These are phyloP conservation scores for Taxawa tesnikishii DNA, from an alignment of 2,329 filamentous ascomycete genomes.

Conservation along the genomic window DNA sequence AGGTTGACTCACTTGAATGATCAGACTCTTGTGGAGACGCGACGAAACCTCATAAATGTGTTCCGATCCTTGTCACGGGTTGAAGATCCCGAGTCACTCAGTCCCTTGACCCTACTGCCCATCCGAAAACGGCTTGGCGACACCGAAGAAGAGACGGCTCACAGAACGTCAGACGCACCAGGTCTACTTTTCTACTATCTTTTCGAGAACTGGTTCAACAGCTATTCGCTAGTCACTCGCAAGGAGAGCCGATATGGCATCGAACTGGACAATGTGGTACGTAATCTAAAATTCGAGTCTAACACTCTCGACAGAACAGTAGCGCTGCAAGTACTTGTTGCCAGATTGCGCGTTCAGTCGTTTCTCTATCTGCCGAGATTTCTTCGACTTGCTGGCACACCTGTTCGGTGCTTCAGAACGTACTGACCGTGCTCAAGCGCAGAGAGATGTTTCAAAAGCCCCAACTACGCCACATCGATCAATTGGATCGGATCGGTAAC, in stretches of 20 bases:
- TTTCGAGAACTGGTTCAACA: conserved; percentile 54
- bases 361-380: not conserved
- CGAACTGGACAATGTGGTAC: conserved; percentile 38
- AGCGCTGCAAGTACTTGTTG: too few species aligned
- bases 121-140: conserved; percentile 31
- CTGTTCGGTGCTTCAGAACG: conserved; percentile 4
- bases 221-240: conserved; percentile 42
- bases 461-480: conserved; percentile 32
- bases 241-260: conserved; percentile 32
- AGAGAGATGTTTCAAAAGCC: conserved; percentile 42
- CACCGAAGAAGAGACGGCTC: conserved; percentile 32
- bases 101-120: conserved; percentile 29
- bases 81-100: conserved; percentile 25
- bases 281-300: conserved; percentile 4
- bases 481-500: conserved; percentile 47
- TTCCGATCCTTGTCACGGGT: conserved; percentile 48
- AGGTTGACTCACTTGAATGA: conserved; percentile 27
- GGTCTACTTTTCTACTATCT: conserved; percentile 54
- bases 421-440: conserved; percentile 21
- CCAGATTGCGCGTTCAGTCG: too few species aligned
- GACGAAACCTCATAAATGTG: conserved; percentile 48
- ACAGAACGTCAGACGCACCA: conserved; percentile 40
- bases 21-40: conserved; percentile 36
- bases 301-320: too few species aligned
- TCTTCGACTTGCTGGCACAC: conserved; percentile 4